Base-by-base conservation (phyloP, 495 filamentous ascomycete species). In the Neurospora sp. region DNA sequence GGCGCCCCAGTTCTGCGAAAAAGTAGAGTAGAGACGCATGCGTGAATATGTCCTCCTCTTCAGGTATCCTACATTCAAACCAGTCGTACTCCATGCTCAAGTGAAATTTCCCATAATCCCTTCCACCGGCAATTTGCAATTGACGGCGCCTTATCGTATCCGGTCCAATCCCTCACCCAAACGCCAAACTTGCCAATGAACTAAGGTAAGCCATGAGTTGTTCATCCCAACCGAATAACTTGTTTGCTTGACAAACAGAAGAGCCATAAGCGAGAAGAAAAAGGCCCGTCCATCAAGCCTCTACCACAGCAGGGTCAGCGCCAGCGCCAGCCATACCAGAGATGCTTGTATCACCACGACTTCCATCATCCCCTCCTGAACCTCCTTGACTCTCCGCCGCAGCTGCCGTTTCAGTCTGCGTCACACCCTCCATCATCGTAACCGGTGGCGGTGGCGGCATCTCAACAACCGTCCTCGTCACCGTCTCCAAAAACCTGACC, bases 401-500 rank as follows among this genome's bases (percentile, higher is more conserved):
- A 37, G 27, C 14, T 9, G 53, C 53, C 27, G 14, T 65, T 3
- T 61, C 53, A 35, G 5, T 65, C 27, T 35, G 22, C 53, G 27
- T 35, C 27, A 39, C 20, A 59, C 12, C 70, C 71, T 41, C 41
- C 37, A 68, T 71, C 44, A 20, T 35, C 31, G 70, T 71, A 42
- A 69, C 48, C 17, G 59, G 38, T 45, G 59, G 42, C 9, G 73
- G 61, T 16, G 73, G 14, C 40, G 17, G 70, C 44, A 70, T 69
- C 12, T 70, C 73, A 20, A 70, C 37, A 9, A 74, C 42, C 61
- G 70, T 70, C 44, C 72, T 73, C 39, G 71, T 74, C 65, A 75
- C 72, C 16, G 75, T 75, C 70, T 82, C 81, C 75, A 80, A 68
- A 44, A 83, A 83, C 45, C 79, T 69, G 44, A 83, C 80, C 70